These are phyloP conservation scores for Cladophialophora immunda DNA, from an alignment of 2,329 filamentous ascomycete genomes.

Conservation along the genomic window DNA sequence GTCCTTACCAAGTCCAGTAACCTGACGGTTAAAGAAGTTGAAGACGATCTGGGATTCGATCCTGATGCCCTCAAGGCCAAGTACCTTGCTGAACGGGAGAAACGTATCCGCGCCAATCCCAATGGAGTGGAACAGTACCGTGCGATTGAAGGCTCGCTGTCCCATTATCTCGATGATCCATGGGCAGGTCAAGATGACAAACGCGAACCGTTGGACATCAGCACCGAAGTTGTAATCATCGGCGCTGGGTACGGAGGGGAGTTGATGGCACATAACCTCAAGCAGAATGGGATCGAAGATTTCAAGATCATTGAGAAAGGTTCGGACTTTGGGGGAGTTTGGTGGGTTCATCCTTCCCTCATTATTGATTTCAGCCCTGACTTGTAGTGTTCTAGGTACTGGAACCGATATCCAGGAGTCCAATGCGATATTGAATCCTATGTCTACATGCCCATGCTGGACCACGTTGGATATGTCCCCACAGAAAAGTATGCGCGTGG, in stretches of 20 bases:
- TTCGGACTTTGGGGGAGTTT: neutral
- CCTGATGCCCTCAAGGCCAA: neutral
- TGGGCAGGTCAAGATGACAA: neutral
- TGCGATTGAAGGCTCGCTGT: constrained; percentile 6
- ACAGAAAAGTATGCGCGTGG: constrained; percentile 34
- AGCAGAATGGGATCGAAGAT: neutral
- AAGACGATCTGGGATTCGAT: neutral
- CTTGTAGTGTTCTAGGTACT: constrained; percentile 24
- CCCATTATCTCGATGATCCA: neutral
- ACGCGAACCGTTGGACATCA: neutral
- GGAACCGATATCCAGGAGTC: constrained; percentile 41
- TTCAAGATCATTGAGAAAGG: constrained; percentile 6
- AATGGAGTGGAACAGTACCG: constrained; percentile 5
- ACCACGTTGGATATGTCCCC: constrained; percentile 34
- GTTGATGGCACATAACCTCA: neutral
- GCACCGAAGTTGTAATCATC: neutral
- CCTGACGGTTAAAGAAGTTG: neutral
- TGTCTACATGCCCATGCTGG: constrained; percentile 37
- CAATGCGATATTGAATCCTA: constrained; percentile 33
- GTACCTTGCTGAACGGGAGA: constrained; percentile 1
- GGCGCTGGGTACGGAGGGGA: neutral
- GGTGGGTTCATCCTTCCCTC: neutral
- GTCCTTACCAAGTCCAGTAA: neutral
- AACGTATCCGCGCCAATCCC: constrained; percentile 4
- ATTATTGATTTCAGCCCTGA: neutral